Evolutionary conservation across 2,329 filamentous ascomycete species (phyloP).

Genomic region (Ophiostoma sp.): DNA sequence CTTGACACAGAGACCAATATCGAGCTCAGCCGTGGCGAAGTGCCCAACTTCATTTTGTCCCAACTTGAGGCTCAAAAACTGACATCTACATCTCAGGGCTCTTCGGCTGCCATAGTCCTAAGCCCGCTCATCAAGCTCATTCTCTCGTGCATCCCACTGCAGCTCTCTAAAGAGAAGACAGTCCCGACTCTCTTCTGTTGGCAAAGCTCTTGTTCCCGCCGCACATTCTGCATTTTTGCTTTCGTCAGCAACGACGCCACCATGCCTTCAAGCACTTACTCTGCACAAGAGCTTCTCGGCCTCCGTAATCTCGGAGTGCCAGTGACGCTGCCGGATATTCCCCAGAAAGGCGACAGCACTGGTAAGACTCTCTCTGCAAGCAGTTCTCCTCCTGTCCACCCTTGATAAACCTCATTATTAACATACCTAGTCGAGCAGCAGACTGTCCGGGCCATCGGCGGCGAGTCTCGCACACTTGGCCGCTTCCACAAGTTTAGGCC

Average conservation of each 20-base stretch:
- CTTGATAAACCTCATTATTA: neutral
- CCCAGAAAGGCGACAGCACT: slow-evolving; percentile 21
- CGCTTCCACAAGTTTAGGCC: slow-evolving; percentile 23
- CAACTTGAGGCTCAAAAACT: slow-evolving; percentile 27
- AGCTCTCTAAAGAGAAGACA: neutral
- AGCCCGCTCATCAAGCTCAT: slow-evolving; percentile 26
- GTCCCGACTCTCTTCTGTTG: slow-evolving; percentile 25
- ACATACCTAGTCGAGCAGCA: neutral
- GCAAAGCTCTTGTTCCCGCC: slow-evolving; percentile 21
- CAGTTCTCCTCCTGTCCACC: neutral
- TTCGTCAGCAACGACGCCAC: slow-evolving; percentile 20
- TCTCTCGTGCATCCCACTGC: slow-evolving; percentile 24
- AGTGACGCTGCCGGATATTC: slow-evolving; percentile 17
- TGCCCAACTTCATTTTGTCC: slow-evolving; percentile 26
- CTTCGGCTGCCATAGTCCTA: slow-evolving; percentile 17
- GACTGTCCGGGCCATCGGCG: neutral
- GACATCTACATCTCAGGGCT: slow-evolving; percentile 23
- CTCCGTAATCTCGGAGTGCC: slow-evolving; percentile 22
- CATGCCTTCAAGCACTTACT: slow-evolving; percentile 27
- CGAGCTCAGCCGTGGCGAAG: neutral
- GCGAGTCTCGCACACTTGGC: slow-evolving; percentile 22
- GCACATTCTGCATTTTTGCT: slow-evolving; percentile 26
- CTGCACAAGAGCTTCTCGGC: slow-evolving; percentile 26
- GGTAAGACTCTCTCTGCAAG: slow-evolving; percentile 19
- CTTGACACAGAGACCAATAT: slow-evolving; percentile 15